phyloP scores from a whole-genome alignment of 495 filamentous ascomycete species.

The Halenospora varia region DNA sequence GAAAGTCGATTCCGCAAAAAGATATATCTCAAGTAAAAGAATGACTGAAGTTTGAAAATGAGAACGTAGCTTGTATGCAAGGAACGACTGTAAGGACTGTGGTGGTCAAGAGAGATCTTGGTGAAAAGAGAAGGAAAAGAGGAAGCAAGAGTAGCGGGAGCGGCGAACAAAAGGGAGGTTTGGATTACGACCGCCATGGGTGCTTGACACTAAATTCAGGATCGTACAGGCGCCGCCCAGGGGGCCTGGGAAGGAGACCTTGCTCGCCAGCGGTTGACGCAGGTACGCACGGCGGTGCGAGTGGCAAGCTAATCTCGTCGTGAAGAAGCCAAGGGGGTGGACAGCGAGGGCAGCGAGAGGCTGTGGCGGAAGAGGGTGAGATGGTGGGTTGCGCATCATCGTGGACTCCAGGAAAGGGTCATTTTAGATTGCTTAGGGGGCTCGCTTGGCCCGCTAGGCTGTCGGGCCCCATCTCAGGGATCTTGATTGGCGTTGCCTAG shows the following conservation, averaged over 20 bases:
- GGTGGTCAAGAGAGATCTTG: slow-evolving; percentile 25
- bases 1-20: slow-evolving; percentile 30
- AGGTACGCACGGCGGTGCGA: too few relatives aligned
- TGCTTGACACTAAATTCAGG: background rate
- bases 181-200: background rate
- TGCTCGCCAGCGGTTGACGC: too few relatives aligned
- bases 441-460: background rate
- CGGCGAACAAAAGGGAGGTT: background rate
- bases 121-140: slow-evolving; percentile 18
- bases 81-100: slow-evolving; percentile 27
- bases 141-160: background rate
- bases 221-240: background rate
- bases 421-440: background rate
- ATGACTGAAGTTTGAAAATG: slow-evolving; percentile 24
- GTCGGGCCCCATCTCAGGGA: background rate
- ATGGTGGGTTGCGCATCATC: too few relatives aligned
- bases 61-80: slow-evolving; percentile 15
- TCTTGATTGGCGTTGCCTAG: background rate
- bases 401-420: too few relatives aligned
- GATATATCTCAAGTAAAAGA: slow-evolving; percentile 21
- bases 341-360: too few relatives aligned
- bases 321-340: too few relatives aligned
- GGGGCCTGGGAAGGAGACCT: too few relatives aligned
- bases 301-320: too few relatives aligned
- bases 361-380: too few relatives aligned